Conservation (phyloP, 805 yeast species). For the Pichia thaimueangensis region DNA sequence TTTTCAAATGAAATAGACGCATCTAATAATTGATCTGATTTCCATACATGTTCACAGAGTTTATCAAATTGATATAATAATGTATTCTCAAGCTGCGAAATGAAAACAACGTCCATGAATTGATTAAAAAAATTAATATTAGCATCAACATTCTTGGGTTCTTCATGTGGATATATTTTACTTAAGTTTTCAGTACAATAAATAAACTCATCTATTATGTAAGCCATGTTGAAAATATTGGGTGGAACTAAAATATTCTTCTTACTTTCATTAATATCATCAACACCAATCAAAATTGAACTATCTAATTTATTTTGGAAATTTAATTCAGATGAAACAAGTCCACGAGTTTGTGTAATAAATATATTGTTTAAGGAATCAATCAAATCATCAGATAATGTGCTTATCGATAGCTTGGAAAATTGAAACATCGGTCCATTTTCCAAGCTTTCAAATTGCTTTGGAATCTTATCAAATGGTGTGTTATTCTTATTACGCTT, state of each 20-base stretch:
- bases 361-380: slow-evolving; percentile 11
- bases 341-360: neutral
- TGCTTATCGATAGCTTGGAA: slow-evolving; percentile 27
- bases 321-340: slow-evolving; percentile 18
- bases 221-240: slow-evolving; percentile 72
- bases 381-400: slow-evolving; percentile 11
- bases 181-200: slow-evolving; percentile 58
- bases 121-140: slow-evolving; percentile 44
- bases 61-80: slow-evolving; percentile 47
- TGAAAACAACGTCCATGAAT: slow-evolving; percentile 59
- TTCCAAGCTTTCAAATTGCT: slow-evolving; percentile 17
- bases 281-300: slow-evolving; percentile 53
- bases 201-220: slow-evolving; percentile 67
- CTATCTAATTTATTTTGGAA: slow-evolving; percentile 14
- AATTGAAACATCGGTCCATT: slow-evolving; percentile 32
- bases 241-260: slow-evolving; percentile 64
- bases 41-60: slow-evolving; percentile 33
- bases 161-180: slow-evolving; percentile 31
- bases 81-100: slow-evolving; percentile 56
- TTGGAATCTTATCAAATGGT: slow-evolving; percentile 22
- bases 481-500: slow-evolving; percentile 13
- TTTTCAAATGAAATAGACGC: slow-evolving; percentile 42
- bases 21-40: slow-evolving; percentile 28
- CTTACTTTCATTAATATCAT: slow-evolving; percentile 39
- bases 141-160: slow-evolving; percentile 10